Percentiles rank a stretch among this genome's conserved stretches.
These are phyloP conservation scores for Starmerella stigmatis DNA, from an alignment of 805 yeast species.

Conservation along the genomic window DNA sequence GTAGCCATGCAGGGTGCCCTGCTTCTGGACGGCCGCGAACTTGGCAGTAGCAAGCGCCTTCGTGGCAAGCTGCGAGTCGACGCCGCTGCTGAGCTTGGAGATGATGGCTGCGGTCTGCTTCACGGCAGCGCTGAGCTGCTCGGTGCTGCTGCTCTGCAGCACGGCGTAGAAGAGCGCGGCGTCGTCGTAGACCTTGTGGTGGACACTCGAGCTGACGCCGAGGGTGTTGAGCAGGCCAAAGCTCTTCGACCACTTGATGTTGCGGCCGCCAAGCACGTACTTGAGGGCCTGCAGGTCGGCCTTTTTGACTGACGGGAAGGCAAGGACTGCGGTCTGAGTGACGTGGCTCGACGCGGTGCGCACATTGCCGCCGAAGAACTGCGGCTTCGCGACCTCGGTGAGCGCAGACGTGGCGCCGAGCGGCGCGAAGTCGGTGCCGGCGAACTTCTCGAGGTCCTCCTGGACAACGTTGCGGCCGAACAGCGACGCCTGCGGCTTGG, in stretches of 20 bases:
- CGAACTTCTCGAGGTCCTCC: constrained; percentile 57
- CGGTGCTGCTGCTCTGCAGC: constrained; percentile 50
- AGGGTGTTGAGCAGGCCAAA: constrained; percentile 41
- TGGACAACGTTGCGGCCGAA: constrained; percentile 63
- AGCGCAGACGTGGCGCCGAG: constrained; percentile 54
- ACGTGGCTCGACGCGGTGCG: constrained; percentile 46
- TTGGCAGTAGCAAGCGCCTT: constrained; percentile 47
- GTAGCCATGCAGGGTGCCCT: constrained; percentile 32
- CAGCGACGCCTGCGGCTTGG: constrained; percentile 59
- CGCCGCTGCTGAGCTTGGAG: constrained; percentile 26
- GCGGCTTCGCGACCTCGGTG: constrained; percentile 34
- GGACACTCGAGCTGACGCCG: constrained; percentile 37
- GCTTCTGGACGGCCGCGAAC: constrained; percentile 45
- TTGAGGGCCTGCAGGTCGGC: constrained; percentile 64
- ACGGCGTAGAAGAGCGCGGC: constrained; percentile 70
- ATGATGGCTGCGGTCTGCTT: constrained; percentile 32
- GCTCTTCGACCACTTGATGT: constrained; percentile 46
- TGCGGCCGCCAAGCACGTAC: constrained; percentile 46
- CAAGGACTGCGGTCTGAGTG: constrained; percentile 63
- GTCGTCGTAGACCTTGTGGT: constrained; percentile 57
- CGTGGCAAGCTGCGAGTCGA: constrained; percentile 34
- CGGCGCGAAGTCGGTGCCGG: constrained; percentile 48
- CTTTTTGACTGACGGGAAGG: constrained; percentile 57
- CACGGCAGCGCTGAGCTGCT: constrained; percentile 50
- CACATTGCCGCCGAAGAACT: constrained; percentile 53